Base-by-base conservation (phyloP, 2,329 filamentous ascomycete genomes). In the Harringtonia aguacate region DNA sequence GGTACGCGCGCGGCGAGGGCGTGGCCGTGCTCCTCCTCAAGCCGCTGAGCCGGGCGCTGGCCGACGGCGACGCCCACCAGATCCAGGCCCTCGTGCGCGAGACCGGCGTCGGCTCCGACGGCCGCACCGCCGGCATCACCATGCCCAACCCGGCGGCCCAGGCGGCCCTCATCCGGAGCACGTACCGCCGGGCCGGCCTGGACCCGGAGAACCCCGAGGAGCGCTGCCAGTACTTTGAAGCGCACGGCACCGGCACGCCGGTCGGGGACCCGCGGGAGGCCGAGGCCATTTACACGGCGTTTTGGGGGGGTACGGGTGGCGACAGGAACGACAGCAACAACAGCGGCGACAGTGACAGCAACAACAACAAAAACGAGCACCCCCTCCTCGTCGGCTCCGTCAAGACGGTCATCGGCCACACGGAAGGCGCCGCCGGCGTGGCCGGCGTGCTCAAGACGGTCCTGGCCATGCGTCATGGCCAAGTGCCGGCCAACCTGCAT, bases 1-100 rank as follows among this genome's bases (percentile, higher is more conserved):
- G 77, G 1, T 80, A 79, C 49, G 72, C 66, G 0, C 65, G 75
- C n/a, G 75, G 73, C 14, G 75, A 79, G 51, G 76, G 75, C 3
- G 55, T 70, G 13, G 69, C 63, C 0, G 63, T 67, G 8, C 36
- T 79, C 3, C 55, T 77, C 5, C 52, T 79, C 17, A 79, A 79
- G 55, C 64, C 63, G 0, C 56, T 69, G 21, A 66, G 64, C 28
- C 63, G 62, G 31, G 77, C 77, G 1, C 46, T 79, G 8, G 58
- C 58, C 4, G 73, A 75, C 39, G 69, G 70, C 4, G 66, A 69
- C 42, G 21, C 21, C 39, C 12, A 22, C 13, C 40, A 47, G 1
- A 70, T 75, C 34, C 56, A 66, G 29, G 65, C 61, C 18, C 53
- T 75, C 38, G 66, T 77, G 37, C 65, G 70, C 5, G 67, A 67